Evolutionary conservation across 257 asterid genomes (phyloP).

Genomic region (Lantana camara): DNA sequence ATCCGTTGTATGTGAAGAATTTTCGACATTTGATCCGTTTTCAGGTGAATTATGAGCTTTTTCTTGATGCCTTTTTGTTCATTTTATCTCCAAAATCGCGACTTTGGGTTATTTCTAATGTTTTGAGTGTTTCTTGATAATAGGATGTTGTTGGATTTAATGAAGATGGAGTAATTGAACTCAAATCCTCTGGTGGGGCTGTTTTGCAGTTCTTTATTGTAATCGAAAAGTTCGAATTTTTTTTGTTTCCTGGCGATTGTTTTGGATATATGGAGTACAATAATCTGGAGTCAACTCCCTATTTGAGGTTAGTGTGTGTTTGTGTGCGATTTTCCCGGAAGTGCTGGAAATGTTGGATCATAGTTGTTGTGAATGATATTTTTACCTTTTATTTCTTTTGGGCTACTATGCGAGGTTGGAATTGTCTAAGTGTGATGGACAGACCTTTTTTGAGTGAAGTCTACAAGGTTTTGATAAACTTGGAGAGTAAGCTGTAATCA

Average conservation of each 20-base stretch:
- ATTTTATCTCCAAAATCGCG: slow-evolving; percentile 12
- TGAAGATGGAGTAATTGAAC: slow-evolving; percentile 35
- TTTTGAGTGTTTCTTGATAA: slow-evolving; percentile 6
- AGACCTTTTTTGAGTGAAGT: too few species aligned
- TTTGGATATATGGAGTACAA: slow-evolving; percentile 47
- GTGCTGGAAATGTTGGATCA: too few species aligned
- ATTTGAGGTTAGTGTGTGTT: slow-evolving; percentile 60
- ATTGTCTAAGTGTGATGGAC: too few species aligned
- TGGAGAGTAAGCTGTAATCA: too few species aligned
- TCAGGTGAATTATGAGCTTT: slow-evolving; percentile 23
- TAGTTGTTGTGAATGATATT: too few species aligned
- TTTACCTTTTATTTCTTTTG: too few species aligned
- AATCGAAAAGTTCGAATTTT: slow-evolving; percentile 15
- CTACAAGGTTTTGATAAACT: too few species aligned
- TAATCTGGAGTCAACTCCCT: slow-evolving; percentile 55
- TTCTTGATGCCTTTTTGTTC: slow-evolving; percentile 24
- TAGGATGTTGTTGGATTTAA: slow-evolving; percentile 19
- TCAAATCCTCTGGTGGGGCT: slow-evolving; percentile 20
- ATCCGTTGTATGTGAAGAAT: slow-evolving; percentile 5
- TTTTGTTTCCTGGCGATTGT: slow-evolving; percentile 6
- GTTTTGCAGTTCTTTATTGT: slow-evolving; percentile 18
- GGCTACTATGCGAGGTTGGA: too few species aligned
- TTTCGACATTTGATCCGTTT: slow-evolving; percentile 9
- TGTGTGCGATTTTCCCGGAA: background rate
- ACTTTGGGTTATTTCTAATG: background rate